Conservation (phyloP, 805 yeast species). For the Nadsonia fulvescens region DNA sequence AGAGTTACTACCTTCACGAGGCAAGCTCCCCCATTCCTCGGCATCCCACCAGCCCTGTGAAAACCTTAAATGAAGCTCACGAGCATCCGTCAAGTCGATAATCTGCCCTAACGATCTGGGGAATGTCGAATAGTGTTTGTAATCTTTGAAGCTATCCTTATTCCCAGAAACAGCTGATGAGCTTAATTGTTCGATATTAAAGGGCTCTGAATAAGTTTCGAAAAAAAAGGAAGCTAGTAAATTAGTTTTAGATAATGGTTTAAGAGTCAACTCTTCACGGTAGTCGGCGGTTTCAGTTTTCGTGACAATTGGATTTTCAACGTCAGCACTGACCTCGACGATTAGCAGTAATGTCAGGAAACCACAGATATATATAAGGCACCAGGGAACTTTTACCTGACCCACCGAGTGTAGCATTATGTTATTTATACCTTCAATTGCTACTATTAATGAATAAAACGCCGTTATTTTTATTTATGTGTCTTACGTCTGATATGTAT, state of each 20-base stretch:
- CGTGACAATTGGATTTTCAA: slow-evolving; percentile 5
- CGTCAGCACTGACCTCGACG: slow-evolving; percentile 4
- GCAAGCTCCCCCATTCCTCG: slow-evolving; percentile 70
- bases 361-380: no score
- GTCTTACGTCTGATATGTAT: no score
- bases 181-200: slow-evolving; percentile 6
- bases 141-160: slow-evolving; percentile 1
- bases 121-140: slow-evolving; percentile 25
- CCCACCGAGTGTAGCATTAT: no score
- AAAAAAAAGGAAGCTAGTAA: slow-evolving; percentile 57
- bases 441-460: no score
- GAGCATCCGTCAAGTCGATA: slow-evolving; percentile 41
- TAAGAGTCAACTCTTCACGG: slow-evolving; percentile 41
- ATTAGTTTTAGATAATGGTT: slow-evolving; percentile 58
- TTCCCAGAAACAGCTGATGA: no score
- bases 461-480: no score
- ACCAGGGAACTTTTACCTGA: no score
- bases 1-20: slow-evolving; percentile 46
- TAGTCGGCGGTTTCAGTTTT: slow-evolving; percentile 18
- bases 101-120: slow-evolving; percentile 74
- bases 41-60: slow-evolving; percentile 94
- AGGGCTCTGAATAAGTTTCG: slow-evolving; percentile 35
- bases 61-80: slow-evolving; percentile 70
- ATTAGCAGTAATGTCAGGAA: no score
- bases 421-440: no score